phyloP scores from a whole-genome alignment of 805 yeast species.

The Candida sonorensis region DNA sequence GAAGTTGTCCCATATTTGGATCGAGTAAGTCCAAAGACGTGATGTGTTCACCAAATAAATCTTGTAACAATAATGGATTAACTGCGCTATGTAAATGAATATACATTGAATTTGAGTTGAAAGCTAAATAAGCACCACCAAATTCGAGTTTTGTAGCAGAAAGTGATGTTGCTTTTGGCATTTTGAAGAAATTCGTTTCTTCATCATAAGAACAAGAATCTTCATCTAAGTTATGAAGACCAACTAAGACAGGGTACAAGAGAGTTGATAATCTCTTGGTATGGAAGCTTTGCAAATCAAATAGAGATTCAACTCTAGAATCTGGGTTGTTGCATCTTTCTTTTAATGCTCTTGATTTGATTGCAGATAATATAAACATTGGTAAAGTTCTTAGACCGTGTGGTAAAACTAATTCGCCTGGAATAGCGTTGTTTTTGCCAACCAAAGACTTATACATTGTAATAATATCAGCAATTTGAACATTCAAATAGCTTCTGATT shows the following conservation, averaged over 20 bases:
- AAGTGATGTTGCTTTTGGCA: constrained; percentile 46
- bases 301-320: constrained; percentile 49
- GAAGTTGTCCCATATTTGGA: constrained; percentile 52
- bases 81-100: constrained; percentile 69
- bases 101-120: constrained; percentile 54
- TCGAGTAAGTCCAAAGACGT: constrained; percentile 40
- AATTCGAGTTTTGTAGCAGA: constrained; percentile 35
- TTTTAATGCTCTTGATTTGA: constrained; percentile 60
- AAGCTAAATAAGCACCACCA: constrained; percentile 75
- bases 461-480: constrained; percentile 46
- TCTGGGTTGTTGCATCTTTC: constrained; percentile 52
- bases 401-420: constrained; percentile 73
- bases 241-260: constrained; percentile 76
- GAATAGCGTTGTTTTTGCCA: constrained; percentile 35
- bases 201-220: constrained; percentile 47
- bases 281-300: constrained; percentile 45
- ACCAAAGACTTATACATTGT: constrained; percentile 49
- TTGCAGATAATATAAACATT: constrained; percentile 57
- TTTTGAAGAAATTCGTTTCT: constrained; percentile 34
- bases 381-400: constrained; percentile 70
- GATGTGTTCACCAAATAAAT: constrained; percentile 58
- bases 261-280: constrained; percentile 51
- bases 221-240: constrained; percentile 57
- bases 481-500: constrained; percentile 24
- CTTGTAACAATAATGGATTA: constrained; percentile 59